Conservation (phyloP, 23 red algal genomes). For the Gracilaria gracilis region DNA sequence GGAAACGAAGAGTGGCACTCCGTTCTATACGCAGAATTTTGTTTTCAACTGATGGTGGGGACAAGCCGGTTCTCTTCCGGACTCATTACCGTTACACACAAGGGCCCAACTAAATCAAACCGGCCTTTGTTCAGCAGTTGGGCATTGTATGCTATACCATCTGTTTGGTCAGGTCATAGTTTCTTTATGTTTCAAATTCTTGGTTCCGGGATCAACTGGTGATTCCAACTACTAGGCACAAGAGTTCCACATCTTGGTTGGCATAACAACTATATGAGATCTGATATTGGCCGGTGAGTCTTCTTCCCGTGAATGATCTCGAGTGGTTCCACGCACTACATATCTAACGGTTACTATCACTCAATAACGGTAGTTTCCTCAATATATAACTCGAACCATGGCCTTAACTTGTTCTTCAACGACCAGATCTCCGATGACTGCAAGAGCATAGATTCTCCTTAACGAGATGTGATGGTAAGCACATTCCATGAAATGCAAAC, state of each 20-base stretch:
- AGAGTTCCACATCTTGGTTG: conserved; percentile 1
- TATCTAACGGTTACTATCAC: background rate
- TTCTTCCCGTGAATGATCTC: background rate
- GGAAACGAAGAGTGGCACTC: background rate
- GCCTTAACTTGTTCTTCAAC: too few relatives aligned
- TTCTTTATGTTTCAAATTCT: too few relatives aligned
- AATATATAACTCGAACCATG: background rate
- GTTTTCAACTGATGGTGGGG: too few relatives aligned
- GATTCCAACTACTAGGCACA: too few relatives aligned
- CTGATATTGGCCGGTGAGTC: conserved; percentile 4
- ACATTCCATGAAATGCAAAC: too few relatives aligned
- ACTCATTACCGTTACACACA: background rate
- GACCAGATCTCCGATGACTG: too few relatives aligned
- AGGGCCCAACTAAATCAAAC: background rate
- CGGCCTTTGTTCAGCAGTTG: background rate
- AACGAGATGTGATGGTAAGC: too few relatives aligned
- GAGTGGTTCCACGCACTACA: background rate
- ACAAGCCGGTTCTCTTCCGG: background rate
- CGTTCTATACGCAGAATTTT: background rate
- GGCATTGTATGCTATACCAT: too few relatives aligned
- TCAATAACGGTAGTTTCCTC: background rate
- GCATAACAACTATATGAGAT: background rate
- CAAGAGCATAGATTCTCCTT: too few relatives aligned
- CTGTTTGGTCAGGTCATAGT: too few relatives aligned
- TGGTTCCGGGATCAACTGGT: too few relatives aligned